phyloP scores from a whole-genome alignment of 2,329 filamentous ascomycete genomes.

The Aspergillus ruber region DNA sequence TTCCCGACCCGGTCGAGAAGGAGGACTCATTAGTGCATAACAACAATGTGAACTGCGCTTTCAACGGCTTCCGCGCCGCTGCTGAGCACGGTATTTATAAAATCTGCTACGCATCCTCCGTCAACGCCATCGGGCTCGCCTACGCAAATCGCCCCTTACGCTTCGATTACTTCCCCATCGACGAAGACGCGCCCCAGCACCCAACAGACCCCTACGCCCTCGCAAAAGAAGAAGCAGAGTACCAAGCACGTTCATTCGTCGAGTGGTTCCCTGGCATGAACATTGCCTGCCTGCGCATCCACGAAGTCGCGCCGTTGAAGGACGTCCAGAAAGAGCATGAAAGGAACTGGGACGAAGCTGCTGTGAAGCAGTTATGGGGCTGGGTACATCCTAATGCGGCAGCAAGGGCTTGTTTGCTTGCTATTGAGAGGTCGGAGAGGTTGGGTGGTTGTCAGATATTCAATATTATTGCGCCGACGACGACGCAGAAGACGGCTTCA shows the following conservation, averaged over 20 bases:
- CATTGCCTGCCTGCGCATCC: slow-evolving; percentile 33
- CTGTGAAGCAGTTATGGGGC: slow-evolving; percentile 31
- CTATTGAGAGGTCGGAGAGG: slow-evolving; percentile 26
- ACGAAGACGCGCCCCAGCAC: slow-evolving; percentile 26
- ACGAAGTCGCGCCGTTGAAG: slow-evolving; percentile 26
- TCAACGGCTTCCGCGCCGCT: slow-evolving; percentile 36
- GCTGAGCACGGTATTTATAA: slow-evolving; percentile 29
- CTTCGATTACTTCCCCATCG: slow-evolving; percentile 34
- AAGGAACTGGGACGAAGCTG: slow-evolving; percentile 28
- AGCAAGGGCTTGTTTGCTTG: slow-evolving; percentile 29
- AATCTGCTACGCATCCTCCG: slow-evolving; percentile 32
- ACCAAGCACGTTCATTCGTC: slow-evolving; percentile 27
- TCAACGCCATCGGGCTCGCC: slow-evolving; percentile 35
- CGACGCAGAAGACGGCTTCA: no score
- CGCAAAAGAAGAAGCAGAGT: slow-evolving; percentile 32
- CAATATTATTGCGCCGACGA: no score
- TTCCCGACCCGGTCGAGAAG: slow-evolving; percentile 30
- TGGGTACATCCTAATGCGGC: slow-evolving; percentile 31
- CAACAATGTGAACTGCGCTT: slow-evolving; percentile 34
- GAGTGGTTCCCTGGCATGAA: slow-evolving; percentile 35
- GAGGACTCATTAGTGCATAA: slow-evolving; percentile 26
- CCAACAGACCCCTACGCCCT: slow-evolving; percentile 33
- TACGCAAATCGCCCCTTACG: slow-evolving; percentile 29
- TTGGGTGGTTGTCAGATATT: slow-evolving; percentile 23
- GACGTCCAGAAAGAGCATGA: slow-evolving; percentile 27